Evolutionary conservation across 2,329 filamentous ascomycete genomes (phyloP).

Genomic region (Alternaria conjuncta): DNA sequence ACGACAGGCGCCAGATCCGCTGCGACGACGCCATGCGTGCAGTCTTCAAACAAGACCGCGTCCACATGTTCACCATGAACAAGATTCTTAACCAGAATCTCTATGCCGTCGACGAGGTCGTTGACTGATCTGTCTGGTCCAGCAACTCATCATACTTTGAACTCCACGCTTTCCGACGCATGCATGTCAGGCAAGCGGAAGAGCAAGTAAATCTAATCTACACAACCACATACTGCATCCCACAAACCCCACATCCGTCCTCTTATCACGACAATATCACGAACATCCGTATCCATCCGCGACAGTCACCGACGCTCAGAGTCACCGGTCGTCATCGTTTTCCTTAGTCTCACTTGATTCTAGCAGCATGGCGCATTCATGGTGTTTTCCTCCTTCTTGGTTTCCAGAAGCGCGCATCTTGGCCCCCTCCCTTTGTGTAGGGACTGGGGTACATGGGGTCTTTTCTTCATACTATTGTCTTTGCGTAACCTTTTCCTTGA

Average conservation of each 20-base stretch:
- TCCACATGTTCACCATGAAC: conserved; percentile 99
- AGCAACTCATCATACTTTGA: not conserved
- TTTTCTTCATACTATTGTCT: not conserved
- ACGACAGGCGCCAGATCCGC: conserved; percentile 87
- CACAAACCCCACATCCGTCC: not conserved
- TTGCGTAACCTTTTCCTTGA: not conserved
- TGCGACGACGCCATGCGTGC: conserved; percentile 92
- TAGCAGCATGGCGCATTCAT: conserved; percentile 20
- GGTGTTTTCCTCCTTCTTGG: conserved; percentile 3
- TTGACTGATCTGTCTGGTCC: not conserved
- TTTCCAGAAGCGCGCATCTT: conserved; percentile 2
- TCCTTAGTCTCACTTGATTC: conserved; percentile 2
- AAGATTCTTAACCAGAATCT: conserved; percentile 90
- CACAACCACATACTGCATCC: not conserved
- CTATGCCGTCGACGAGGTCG: conserved; percentile 76
- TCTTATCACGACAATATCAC: conserved; percentile 4
- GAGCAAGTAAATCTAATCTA: not conserved
- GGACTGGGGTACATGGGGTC: not conserved
- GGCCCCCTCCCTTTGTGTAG: not conserved
- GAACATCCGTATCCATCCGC: not conserved
- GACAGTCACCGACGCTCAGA: not conserved
- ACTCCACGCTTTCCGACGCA: not conserved
- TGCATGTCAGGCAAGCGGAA: not conserved
- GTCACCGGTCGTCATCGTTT: not conserved
- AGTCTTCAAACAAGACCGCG: conserved; percentile 87